Percentiles rank a stretch among this genome's conserved stretches.
phyloP scores from a whole-genome alignment of 2,329 filamentous ascomycete genomes.

The Pseudogymnoascus destructans region DNA sequence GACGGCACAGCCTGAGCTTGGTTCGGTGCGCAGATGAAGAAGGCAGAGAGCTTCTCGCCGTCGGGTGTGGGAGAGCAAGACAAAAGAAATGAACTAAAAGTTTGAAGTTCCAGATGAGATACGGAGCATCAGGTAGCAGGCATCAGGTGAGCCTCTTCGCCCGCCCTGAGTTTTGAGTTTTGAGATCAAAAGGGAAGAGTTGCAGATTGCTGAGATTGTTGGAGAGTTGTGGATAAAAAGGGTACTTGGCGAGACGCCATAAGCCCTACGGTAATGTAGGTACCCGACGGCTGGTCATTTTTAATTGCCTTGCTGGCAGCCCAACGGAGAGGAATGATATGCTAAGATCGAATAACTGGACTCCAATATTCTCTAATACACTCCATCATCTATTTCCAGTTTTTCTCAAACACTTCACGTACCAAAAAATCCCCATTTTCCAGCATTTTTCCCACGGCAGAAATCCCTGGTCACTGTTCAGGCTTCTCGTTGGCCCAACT shows the following conservation, averaged over 20 bases:
- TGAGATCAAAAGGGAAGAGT: not conserved
- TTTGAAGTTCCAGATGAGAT: not conserved
- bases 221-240: not conserved
- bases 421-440: conserved; percentile 1
- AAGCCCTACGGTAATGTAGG: conserved; percentile 6
- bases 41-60: too few relatives aligned
- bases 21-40: too few relatives aligned
- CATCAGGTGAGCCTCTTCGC: conserved; percentile 1
- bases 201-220: not conserved
- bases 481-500: conserved; percentile 3
- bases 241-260: conserved; percentile 1
- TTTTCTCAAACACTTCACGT: not conserved
- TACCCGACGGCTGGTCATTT: not conserved
- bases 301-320: not conserved
- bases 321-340: not conserved
- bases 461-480: not conserved
- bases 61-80: not conserved
- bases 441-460: not conserved
- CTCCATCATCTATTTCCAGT: not conserved
- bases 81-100: conserved; percentile 5
- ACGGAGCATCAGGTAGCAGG: not conserved
- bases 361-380: not conserved
- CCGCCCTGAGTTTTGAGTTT: not conserved
- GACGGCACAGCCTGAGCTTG: too few relatives aligned
- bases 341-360: not conserved